Evolutionary conservation across 1,284 basidiomycete genomes (phyloP), one percentile per base, ranked within the genome.

Genomic region (Coniferiporia sulphurascens): DNA sequence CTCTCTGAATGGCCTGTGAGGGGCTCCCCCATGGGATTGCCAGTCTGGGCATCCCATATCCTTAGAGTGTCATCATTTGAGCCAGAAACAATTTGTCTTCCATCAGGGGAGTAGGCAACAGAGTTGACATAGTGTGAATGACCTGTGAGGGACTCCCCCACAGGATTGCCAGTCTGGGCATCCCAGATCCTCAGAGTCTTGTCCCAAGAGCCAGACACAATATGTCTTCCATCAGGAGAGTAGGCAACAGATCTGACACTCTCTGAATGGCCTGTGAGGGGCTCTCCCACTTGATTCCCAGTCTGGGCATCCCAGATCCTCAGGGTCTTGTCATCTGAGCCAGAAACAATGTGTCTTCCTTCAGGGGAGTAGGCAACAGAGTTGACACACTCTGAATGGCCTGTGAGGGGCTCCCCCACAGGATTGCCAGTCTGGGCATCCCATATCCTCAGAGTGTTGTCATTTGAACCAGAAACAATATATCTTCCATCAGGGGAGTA

Each of bases 31-130:
- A 43, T 13, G 15, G 34, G 19, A 12, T 5, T 21, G 3, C 53
- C 52, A 19, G 17, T 55, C 10, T 19, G 13, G 15, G 22, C 27
- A 51, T 21, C 15, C 15, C 15, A 51, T 2, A 22, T 32, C 7
- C 27, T 22, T 2, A 27, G 17, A 32, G 15, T n/a, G 27, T 21
- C 10, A 6, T 32, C 27, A 8, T 32, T 1, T 22, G n/a, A 32
- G 49, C 19, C 9, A 7, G 19, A 32, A 1, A 51, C 54, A 21
- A 64, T 48, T 15, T 36, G 50, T 19, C 6, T n/a, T 12, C 63
- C 63, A 49, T 62, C 55, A 12, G 58, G 55, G 15, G 58, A 57
- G 51, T 60, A 62, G 19, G 53, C 35, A 27, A 62, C 58, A 41
- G 59, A 56, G 8, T 5, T 4, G 43, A 61, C n/a, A n/a, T n/a